Evolutionary conservation across 768 basidiomycete genomes (phyloP), one percentile per base, ranked within the genome.

Genomic region (Lactarius pseudohatsudake): DNA sequence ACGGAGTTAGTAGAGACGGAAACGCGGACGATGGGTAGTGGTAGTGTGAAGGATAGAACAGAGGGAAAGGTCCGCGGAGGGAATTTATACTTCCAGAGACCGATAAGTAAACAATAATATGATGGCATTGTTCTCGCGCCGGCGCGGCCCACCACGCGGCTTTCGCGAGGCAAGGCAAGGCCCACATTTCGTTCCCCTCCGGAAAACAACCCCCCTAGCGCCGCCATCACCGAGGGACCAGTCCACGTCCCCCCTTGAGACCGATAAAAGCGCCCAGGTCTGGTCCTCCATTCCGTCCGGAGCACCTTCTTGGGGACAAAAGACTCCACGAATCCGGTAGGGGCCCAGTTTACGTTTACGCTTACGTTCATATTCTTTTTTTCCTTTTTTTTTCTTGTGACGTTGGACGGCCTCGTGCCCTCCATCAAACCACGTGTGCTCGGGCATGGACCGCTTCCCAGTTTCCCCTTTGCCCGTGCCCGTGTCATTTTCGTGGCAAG

Each of bases 401-500:
- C 59, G 6, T 61, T 26, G 26, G 36, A 45, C 28, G 65, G 26
- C 65, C 65, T 62, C 61, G 65, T 66, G 65, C 30, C 34, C n/a
- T 1, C 54, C 64, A 66, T 66, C 65, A 66, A 50, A 20, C 65
- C 65, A 66, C 65, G 65, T 66, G 65, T 62, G 40, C 10, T 32
- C 54, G 22, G 20, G 40, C 53, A 58, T 26, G 22, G 54, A 32
- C 55, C 28, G n/a, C 34, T 59, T 59, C 57, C 57, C 32, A 22
- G 55, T 57, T 36, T 45, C 62, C 43, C 34, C 10, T 34, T 53
- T 38, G 1, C 11, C n/a, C 34, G 20, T 60, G 53, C 64, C 26
- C 11, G 11, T 38, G 11, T 65, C 59, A 18, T 56, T 45, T 53
- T 56, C 38, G 6, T 53, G 40, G 22, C 40, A 38, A 28, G 13